Conservation (phyloP, 352 stramenopile genomes). For the Globisporangium uncinulatum region DNA sequence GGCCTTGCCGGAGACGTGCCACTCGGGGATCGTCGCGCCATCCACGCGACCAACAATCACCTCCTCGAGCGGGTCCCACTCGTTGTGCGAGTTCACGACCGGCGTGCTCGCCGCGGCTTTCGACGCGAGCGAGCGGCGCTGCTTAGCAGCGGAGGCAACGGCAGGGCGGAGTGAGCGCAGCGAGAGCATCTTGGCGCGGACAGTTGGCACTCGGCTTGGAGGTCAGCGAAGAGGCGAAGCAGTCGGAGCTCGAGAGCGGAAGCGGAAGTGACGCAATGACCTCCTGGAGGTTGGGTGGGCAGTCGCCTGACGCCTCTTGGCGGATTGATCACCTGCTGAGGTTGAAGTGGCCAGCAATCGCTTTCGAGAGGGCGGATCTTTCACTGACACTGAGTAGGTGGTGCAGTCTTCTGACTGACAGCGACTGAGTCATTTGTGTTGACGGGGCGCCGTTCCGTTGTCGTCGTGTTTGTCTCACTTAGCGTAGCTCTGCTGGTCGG, state of each 20-base stretch:
- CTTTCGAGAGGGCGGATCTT: no score
- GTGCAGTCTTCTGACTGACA: no score
- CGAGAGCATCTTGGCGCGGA: constrained; percentile 5
- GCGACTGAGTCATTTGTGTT: no score
- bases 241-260: background rate
- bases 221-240: background rate
- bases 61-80: constrained; percentile 89
- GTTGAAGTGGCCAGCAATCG: no score
- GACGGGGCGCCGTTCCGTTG: no score
- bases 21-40: constrained; percentile 88
- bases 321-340: background rate
- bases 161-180: constrained; percentile 7
- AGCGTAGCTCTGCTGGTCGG: no score
- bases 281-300: no score
- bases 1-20: constrained; percentile 86
- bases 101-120: constrained; percentile 23
- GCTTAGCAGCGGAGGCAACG: background rate
- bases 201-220: background rate
- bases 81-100: constrained; percentile 89
- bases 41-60: constrained; percentile 88
- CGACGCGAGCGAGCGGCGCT: constrained; percentile 13
- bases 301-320: no score
- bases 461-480: no score
- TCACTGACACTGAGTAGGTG: no score
- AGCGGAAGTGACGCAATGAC: background rate